Evolutionary conservation across 2,329 filamentous ascomycete genomes (phyloP).

Genomic region (Drechslerella stenobrocha): DNA sequence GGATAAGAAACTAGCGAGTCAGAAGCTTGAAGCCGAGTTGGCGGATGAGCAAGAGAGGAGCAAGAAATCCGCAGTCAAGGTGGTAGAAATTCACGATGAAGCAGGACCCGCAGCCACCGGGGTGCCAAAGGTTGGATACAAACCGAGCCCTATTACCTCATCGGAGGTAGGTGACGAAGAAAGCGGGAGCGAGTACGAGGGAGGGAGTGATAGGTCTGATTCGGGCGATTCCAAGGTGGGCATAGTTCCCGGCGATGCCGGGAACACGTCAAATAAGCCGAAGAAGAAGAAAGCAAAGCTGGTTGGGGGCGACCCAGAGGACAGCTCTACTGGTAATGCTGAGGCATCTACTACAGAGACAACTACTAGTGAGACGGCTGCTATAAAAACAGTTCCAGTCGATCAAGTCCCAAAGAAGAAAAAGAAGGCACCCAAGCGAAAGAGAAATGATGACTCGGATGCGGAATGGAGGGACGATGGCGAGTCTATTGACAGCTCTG

Average conservation of each 20-base stretch:
- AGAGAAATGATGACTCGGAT: slow-evolving; percentile 11
- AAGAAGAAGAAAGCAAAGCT: neutral
- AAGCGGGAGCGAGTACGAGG: slow-evolving; percentile 8
- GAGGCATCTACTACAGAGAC: no score
- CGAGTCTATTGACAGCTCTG: neutral
- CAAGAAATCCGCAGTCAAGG: neutral
- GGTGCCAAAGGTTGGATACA: neutral
- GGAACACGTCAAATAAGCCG: neutral
- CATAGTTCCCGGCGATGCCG: neutral
- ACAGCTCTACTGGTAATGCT: no score
- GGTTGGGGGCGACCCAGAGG: no score
- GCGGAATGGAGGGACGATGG: slow-evolving; percentile 5
- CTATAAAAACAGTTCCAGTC: no score
- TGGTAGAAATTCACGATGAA: neutral
- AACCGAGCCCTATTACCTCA: neutral
- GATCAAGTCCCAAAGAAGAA: neutral
- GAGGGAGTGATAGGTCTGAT: neutral
- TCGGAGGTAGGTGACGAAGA: neutral
- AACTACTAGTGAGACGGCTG: no score
- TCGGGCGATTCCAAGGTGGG: slow-evolving; percentile 5
- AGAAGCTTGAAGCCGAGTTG: neutral
- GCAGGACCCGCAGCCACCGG: neutral
- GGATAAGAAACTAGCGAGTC: neutral
- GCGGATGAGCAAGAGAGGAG: neutral
- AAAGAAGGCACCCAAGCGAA: slow-evolving; percentile 5